Percentiles rank a stretch among this genome's conserved stretches.
phyloP scores from a whole-genome alignment of 495 filamentous ascomycete genomes.

The Pseudoneurospora amorphoporcata region DNA sequence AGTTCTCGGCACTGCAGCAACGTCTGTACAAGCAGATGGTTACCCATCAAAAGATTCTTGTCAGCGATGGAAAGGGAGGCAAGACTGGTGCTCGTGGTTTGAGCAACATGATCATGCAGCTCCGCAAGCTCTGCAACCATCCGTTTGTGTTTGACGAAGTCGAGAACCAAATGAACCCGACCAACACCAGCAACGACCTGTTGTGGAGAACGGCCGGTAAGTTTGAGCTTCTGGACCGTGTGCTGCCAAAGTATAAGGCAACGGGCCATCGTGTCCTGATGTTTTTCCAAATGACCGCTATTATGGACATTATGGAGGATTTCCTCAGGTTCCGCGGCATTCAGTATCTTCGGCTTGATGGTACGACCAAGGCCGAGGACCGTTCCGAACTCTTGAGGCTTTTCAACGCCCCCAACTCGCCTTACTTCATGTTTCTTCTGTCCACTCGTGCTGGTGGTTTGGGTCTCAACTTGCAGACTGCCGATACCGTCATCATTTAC shows the following conservation, averaged over 20 bases:
- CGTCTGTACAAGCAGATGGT: conserved; percentile 95
- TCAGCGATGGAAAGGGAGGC: conserved; percentile 89
- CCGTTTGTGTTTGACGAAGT: conserved; percentile 97
- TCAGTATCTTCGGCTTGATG: conserved; percentile 83
- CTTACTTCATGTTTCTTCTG: conserved; percentile 94
- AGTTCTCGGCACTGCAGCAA: conserved; percentile 87
- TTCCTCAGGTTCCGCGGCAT: conserved; percentile 77
- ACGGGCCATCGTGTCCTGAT: conserved; percentile 91
- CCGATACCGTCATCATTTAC: conserved; percentile 98
- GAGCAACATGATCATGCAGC: conserved; percentile 99
- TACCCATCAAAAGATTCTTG: conserved; percentile 83
- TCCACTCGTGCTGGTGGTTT: conserved; percentile 98
- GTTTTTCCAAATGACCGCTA: conserved; percentile 99
- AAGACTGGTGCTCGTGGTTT: conserved; percentile 92
- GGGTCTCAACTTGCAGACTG: conserved; percentile 91
- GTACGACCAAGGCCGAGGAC: conserved; percentile 94
- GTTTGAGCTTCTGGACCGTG: conserved; percentile 87
- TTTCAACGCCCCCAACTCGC: conserved; percentile 83
- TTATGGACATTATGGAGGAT: conserved; percentile 99
- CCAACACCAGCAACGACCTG: conserved; percentile 75
- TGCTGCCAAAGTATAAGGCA: conserved; percentile 83
- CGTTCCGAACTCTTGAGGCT: conserved; percentile 78
- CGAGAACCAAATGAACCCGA: conserved; percentile 94
- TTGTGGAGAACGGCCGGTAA: conserved; percentile 95
- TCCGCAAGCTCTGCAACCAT: conserved; percentile 98